Evolutionary conservation across 306 rosid species (phyloP).

Genomic region (Malus asiatica): DNA sequence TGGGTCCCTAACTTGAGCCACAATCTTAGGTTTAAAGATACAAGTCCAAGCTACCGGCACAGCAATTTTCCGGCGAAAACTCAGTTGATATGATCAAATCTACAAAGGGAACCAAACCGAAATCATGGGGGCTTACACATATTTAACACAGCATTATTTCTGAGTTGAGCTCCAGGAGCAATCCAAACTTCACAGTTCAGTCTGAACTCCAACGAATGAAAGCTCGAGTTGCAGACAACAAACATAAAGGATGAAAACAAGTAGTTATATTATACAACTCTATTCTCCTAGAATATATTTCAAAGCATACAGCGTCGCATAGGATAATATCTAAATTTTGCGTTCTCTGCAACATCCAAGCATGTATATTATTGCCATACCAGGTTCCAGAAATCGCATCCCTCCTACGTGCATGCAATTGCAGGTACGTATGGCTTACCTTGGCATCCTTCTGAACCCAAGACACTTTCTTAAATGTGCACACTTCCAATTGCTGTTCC

Average conservation of each 20-base stretch:
- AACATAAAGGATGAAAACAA: not conserved
- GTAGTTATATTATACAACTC: too few relatives aligned
- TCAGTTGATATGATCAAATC: too few relatives aligned
- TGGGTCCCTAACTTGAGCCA: too few relatives aligned
- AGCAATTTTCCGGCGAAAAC: too few relatives aligned
- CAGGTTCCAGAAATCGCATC: constrained; percentile 10
- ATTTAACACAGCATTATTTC: not conserved
- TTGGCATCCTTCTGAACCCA: not conserved
- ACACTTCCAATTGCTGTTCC: not conserved
- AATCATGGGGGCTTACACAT: not conserved
- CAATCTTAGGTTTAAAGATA: too few relatives aligned
- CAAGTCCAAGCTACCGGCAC: too few relatives aligned
- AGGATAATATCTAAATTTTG: not conserved
- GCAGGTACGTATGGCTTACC: not conserved
- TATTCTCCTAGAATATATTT: not conserved
- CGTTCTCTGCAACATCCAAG: not conserved
- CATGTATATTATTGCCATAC: not conserved
- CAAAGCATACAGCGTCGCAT: not conserved
- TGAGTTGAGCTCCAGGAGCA: not conserved
- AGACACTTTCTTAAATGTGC: not conserved
- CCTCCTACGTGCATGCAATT: not conserved
- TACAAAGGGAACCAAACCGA: too few relatives aligned
- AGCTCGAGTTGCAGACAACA: not conserved
- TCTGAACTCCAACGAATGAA: not conserved
- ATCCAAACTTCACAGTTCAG: not conserved